These are phyloP conservation scores for Leonotis leonurus DNA, from an alignment of 257 asterid genomes.

Conservation along the genomic window DNA sequence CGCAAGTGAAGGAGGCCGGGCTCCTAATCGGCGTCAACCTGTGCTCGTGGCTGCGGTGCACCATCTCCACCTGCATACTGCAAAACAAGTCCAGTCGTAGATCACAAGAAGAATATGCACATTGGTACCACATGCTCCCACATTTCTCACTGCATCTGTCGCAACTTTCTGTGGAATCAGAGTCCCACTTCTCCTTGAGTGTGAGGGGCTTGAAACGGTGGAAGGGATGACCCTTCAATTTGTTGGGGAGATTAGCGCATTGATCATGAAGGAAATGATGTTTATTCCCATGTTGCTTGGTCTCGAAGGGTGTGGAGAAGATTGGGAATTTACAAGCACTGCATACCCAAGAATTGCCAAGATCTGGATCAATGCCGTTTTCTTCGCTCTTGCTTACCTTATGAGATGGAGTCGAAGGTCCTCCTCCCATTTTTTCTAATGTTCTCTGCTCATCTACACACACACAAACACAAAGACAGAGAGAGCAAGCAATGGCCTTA, in stretches of 20 bases:
- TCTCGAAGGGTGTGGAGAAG: slow-evolving; percentile 5
- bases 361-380: not conserved
- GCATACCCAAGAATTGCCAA: not conserved
- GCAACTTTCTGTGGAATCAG: too few species aligned
- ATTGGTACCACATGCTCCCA: not conserved
- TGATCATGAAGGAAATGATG: not conserved
- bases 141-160: not conserved
- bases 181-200: not conserved
- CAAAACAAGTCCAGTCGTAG: not conserved
- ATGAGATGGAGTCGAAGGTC: not conserved
- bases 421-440: not conserved
- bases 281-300: not conserved
- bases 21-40: not conserved
- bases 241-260: not conserved
- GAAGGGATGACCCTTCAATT: not conserved
- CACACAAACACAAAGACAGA: not conserved
- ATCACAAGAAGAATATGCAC: not conserved
- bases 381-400: not conserved
- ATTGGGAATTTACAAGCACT: slow-evolving; percentile 1
- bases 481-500: too few species aligned
- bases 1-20: not conserved
- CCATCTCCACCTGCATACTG: not conserved
- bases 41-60: not conserved
- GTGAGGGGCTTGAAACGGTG: not conserved
- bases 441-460: too few species aligned